Conservation (phyloP, 495 filamentous ascomycete genomes). For the Tuber calosporum region DNA sequence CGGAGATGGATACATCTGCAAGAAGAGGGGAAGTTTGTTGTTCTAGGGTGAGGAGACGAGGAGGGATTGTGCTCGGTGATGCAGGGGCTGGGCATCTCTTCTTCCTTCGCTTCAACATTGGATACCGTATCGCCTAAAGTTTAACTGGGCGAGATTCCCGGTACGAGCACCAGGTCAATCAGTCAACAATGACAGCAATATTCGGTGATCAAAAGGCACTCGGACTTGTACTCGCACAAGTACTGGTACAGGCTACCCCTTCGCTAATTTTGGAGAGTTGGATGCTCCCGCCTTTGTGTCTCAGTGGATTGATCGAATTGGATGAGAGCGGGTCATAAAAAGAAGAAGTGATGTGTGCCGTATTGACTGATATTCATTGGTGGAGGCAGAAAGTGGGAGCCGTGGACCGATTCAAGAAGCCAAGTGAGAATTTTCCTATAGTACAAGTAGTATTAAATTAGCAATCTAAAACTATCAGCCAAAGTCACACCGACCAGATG, state of each 20-base stretch:
- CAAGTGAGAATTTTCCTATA: neutral
- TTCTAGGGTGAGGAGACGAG: neutral
- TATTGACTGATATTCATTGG: neutral
- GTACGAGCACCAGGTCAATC: neutral
- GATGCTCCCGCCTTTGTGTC: neutral
- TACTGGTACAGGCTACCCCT: neutral
- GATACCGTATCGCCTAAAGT: neutral
- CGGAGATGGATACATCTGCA: neutral
- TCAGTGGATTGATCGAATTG: neutral
- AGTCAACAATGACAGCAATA: neutral
- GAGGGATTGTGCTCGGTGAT: neutral
- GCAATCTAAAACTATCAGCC: neutral
- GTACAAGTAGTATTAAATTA: too few species aligned
- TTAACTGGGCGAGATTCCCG: neutral
- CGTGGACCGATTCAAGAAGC: neutral
- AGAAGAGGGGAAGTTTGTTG: neutral
- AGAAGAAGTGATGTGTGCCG: neutral
- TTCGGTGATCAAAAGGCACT: too few species aligned
- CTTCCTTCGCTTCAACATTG: neutral
- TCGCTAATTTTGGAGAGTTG: neutral
- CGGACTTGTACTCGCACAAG: too few species aligned
- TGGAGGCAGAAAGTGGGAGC: neutral
- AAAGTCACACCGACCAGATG: neutral
- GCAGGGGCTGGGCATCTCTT: neutral
- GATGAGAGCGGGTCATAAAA: neutral